Evolutionary conservation across 2,329 filamentous ascomycete species (phyloP).

Genomic region (Beauveria asiatica): DNA sequence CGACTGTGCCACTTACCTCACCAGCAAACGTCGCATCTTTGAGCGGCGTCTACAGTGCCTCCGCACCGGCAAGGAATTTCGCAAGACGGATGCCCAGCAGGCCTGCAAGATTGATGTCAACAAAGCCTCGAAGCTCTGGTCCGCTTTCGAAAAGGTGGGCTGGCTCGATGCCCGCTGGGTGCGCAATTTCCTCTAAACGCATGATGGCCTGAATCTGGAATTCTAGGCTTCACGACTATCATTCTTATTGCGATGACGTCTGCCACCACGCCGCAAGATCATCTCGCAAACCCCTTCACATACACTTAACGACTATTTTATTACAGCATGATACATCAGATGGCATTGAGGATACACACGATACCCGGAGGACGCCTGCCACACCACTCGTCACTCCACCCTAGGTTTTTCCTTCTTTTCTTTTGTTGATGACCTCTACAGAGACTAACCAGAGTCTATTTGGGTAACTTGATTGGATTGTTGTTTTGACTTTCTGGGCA

Average conservation of each 20-base stretch:
- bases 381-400: constrained; percentile 28
- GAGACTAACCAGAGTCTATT: not conserved
- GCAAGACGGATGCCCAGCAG: constrained; percentile 91
- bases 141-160: constrained; percentile 76
- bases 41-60: constrained; percentile 61
- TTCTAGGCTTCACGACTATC: constrained; percentile 5
- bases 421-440: not conserved
- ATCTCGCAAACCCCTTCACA: not conserved
- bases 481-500: constrained; percentile 17
- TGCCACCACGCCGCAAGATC: not conserved
- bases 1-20: constrained; percentile 80
- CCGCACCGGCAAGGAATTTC: constrained; percentile 69
- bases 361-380: constrained; percentile 32
- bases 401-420: constrained; percentile 14
- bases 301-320: constrained; percentile 19
- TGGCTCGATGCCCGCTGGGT: constrained; percentile 60
- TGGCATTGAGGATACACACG: constrained; percentile 27
- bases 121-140: constrained; percentile 90
- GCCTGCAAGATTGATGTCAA: constrained; percentile 98
- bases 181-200: constrained; percentile 22
- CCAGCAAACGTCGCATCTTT: constrained; percentile 90
- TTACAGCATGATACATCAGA: constrained; percentile 23
- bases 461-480: constrained; percentile 8
- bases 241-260: not conserved
- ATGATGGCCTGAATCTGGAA: not conserved